Evolutionary conservation across 371 early-diverging fungal genomes (phyloP).

Genomic region (Mucor sp.): DNA sequence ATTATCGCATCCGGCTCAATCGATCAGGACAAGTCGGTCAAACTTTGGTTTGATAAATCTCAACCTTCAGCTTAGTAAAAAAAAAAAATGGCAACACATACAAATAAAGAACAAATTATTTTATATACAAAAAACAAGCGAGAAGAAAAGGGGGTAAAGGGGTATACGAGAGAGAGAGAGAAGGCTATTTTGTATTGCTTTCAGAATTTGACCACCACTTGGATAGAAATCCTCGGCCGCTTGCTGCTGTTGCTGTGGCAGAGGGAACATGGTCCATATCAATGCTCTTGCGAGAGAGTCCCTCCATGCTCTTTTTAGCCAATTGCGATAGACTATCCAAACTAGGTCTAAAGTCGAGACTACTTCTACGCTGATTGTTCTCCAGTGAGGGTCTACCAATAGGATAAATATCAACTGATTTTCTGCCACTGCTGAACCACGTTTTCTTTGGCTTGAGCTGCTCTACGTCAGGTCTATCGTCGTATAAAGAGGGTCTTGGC

Average conservation of each 20-base stretch:
- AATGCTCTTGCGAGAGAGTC: slow-evolving; percentile 27
- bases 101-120: neutral
- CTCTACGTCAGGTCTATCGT: slow-evolving; percentile 12
- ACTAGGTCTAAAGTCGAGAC: slow-evolving; percentile 34
- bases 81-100: neutral
- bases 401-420: slow-evolving; percentile 27
- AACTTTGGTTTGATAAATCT: slow-evolving; percentile 78
- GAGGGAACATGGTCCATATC: slow-evolving; percentile 13
- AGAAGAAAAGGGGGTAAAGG: neutral
- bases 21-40: slow-evolving; percentile 89
- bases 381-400: slow-evolving; percentile 18
- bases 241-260: slow-evolving; percentile 5
- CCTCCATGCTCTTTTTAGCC: slow-evolving; percentile 31
- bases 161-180: neutral
- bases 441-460: slow-evolving; percentile 5
- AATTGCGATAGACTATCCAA: slow-evolving; percentile 30
- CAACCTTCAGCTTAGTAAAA: slow-evolving; percentile 30
- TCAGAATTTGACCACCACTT: slow-evolving; percentile 29
- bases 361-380: slow-evolving; percentile 15
- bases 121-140: neutral
- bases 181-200: neutral
- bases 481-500: slow-evolving; percentile 5
- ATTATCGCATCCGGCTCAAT: slow-evolving; percentile 96
- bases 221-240: slow-evolving; percentile 16
- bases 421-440: slow-evolving; percentile 11